Evolutionary conservation across 345 rosid genomes (phyloP).

Genomic region (Citrus sp.): DNA sequence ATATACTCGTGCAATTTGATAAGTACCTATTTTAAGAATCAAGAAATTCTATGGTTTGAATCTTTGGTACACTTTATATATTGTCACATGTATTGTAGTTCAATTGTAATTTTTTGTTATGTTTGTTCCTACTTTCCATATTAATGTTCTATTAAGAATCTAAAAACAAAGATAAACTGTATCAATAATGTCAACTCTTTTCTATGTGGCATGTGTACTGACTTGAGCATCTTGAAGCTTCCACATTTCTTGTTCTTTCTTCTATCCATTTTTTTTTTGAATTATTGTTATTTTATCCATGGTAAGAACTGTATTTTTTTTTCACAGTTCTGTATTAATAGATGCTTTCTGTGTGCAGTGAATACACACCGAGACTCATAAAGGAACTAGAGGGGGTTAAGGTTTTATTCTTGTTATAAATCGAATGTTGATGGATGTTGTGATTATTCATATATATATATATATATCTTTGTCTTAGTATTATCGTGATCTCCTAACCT

Average conservation of each 20-base stretch:
- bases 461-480: slow-evolving; percentile 4
- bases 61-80: neutral
- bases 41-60: neutral
- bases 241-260: neutral
- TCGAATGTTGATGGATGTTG: slow-evolving; percentile 9
- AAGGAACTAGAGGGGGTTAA: slow-evolving; percentile 79
- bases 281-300: neutral
- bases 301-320: neutral
- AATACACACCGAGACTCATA: slow-evolving; percentile 88
- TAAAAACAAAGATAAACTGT: neutral
- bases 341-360: slow-evolving; percentile 53
- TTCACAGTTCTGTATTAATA: neutral
- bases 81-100: neutral
- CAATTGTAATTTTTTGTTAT: neutral
- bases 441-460: slow-evolving; percentile 2
- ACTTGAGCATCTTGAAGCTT: neutral
- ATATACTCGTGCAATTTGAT: neutral
- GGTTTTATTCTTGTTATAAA: slow-evolving; percentile 30
- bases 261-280: neutral
- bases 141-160: neutral
- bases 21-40: neutral
- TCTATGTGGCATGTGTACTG: neutral
- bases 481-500: slow-evolving; percentile 23
- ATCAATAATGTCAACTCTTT: neutral
- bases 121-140: neutral